A percentile compares a stretch with the other conserved stretches of the same genome.
These are phyloP conservation scores for Phytomonas serpens DNA, from an alignment of 208 protist genomes.

Conservation along the genomic window DNA sequence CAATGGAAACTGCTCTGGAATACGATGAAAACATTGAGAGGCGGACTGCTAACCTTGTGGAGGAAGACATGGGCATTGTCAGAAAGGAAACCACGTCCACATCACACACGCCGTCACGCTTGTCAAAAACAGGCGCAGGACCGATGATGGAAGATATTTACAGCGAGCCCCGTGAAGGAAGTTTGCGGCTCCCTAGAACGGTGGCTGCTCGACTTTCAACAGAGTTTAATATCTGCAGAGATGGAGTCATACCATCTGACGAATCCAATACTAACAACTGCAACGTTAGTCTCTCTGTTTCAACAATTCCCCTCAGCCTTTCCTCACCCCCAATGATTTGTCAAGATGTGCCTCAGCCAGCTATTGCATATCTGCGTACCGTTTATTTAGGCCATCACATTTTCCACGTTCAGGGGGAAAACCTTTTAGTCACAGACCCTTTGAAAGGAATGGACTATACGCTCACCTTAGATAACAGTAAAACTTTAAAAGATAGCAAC, in stretches of 20 bases:
- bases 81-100: not conserved
- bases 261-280: not conserved
- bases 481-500: not conserved
- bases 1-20: not conserved
- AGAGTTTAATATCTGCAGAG: not conserved
- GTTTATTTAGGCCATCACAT: slow-evolving; percentile 19
- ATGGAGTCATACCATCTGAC: not conserved
- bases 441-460: not conserved
- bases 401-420: slow-evolving; percentile 17
- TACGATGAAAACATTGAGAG: not conserved
- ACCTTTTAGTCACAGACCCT: not conserved
- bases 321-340: not conserved
- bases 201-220: not conserved
- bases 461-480: not conserved
- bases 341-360: not conserved
- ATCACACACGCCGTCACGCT: not conserved
- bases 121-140: not conserved
- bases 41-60: not conserved
- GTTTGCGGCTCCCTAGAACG: not conserved
- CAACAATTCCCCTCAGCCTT: not conserved
- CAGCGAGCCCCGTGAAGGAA: not conserved
- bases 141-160: not conserved
- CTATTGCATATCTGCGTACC: slow-evolving; percentile 16
- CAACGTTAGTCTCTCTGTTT: not conserved
- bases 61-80: not conserved